Base-by-base conservation (phyloP, 345 rosid species). In the Eucalyptus coolabah region DNA sequence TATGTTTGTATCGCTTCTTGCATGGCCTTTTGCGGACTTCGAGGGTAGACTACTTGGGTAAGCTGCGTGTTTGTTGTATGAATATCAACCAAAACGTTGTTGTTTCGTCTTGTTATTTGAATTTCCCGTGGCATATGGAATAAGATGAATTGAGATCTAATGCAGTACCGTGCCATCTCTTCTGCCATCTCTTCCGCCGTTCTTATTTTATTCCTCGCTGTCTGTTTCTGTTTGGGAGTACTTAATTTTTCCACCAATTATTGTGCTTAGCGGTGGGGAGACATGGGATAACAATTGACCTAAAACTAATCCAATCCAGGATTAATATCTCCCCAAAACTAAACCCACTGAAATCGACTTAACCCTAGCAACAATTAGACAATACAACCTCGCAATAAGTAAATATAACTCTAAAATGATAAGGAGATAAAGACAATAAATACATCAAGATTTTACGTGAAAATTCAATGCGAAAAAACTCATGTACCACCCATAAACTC, bases 401-500 rank as follows among this genome's bases (percentile, higher is more conserved):
- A 23, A 24, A 56, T 56, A 23, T 56, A 56, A 56, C 30, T 9
- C 6, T 23, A 24, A 24, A 56, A 56, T 56, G 28, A 56, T 23
- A 56, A 9, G 63, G 6, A 56, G 63, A 56, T 56, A 56, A 56
- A 56, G 13, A 21, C 3, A 21, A 56, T 56, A 56, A 9, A 9
- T 23, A 23, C 1, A 0, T 24, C 30, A 3, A 23, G 28, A 24
- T 24, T 56, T 24, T 24, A 24, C 2, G 0, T 56, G 28, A 56
- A 23, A 56, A 24, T 5, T 24, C 6, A 56, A 24, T 24, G 0
- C 2, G 3, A 6, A 56, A 56, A 56, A 56, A 56, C 0, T 24
- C 13, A 23, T 0, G 0, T 0, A 56, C 3, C 30, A 26, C 3
- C 6, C 2, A 24, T 24, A 56, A 56, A 24, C 30, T 56, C 13